Conservation (phyloP, 2,329 filamentous ascomycete species). For the Neonectria neomacrospora region DNA sequence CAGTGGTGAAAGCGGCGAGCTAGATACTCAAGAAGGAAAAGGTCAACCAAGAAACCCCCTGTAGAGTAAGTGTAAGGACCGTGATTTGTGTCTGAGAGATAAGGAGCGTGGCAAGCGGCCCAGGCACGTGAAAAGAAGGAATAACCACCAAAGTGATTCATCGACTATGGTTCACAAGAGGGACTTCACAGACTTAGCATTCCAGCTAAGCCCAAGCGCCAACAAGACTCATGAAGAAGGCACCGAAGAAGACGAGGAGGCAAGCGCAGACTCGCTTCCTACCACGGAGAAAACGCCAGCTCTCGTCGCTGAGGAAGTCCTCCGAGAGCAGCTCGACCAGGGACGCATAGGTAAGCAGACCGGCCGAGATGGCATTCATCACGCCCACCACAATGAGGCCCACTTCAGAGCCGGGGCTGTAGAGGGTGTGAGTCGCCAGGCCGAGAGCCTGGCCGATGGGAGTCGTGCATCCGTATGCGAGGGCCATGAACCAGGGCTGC, state of each 20-base stretch:
- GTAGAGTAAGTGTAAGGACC: not conserved
- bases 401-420: constrained; percentile 72
- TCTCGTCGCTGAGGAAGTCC: constrained; percentile 75
- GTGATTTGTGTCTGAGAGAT: not conserved
- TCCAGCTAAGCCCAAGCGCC: constrained; percentile 67
- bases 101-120: not conserved
- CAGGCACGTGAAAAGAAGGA: not conserved
- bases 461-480: constrained; percentile 69
- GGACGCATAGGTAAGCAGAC: constrained; percentile 77
- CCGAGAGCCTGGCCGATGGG: constrained; percentile 80
- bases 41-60: not conserved
- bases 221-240: constrained; percentile 71
- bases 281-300: constrained; percentile 66
- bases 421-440: constrained; percentile 74
- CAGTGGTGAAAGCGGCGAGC: not conserved
- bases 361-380: constrained; percentile 79
- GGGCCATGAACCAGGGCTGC: constrained; percentile 67
- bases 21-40: not conserved
- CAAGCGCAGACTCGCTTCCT: constrained; percentile 65
- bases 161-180: not conserved
- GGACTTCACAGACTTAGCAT: not conserved
- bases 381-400: constrained; percentile 77
- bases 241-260: constrained; percentile 66
- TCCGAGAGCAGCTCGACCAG: constrained; percentile 78
- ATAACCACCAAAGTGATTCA: not conserved